Conservation (phyloP, 2,329 filamentous ascomycete genomes). For the Fusarium zealandicum region DNA sequence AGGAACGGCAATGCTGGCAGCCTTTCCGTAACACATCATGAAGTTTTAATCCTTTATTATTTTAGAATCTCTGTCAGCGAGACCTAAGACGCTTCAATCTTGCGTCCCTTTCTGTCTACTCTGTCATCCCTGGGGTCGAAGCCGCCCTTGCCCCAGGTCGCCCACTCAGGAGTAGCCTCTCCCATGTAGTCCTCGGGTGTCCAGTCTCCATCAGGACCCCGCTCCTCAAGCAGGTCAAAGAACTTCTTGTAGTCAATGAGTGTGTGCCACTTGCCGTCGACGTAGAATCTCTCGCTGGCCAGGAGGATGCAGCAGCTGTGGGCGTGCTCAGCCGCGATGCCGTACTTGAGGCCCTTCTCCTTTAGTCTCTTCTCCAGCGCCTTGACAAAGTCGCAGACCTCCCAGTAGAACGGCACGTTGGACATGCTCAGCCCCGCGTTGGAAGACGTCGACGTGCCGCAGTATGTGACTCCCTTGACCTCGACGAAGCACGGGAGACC, state of each 20-base stretch:
- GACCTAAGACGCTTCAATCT: constrained; percentile 53
- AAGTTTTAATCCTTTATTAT: constrained; percentile 34
- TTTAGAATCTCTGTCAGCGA: constrained; percentile 2
- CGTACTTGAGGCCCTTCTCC: constrained; percentile 78
- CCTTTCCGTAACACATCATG: constrained; percentile 43
- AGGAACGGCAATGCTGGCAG: constrained; percentile 45
- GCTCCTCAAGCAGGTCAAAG: constrained; percentile 81
- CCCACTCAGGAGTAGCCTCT: constrained; percentile 87
- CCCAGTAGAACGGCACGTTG: constrained; percentile 95
- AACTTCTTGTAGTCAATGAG: constrained; percentile 89
- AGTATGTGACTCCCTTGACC: constrained; percentile 96
- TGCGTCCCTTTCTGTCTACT: constrained; percentile 84
- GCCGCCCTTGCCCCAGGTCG: constrained; percentile 90
- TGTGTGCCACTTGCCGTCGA: constrained; percentile 85
- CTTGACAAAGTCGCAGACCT: constrained; percentile 82
- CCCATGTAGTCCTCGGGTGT: constrained; percentile 91
- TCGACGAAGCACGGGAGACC: constrained; percentile 92
- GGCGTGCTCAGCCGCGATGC: constrained; percentile 92
- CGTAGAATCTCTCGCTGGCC: constrained; percentile 80
- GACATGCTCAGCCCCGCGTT: constrained; percentile 93
- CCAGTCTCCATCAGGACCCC: constrained; percentile 72
- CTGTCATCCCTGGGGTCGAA: constrained; percentile 91
- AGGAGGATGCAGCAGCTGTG: constrained; percentile 93
- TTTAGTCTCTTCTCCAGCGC: constrained; percentile 74
- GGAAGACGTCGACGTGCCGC: constrained; percentile 85